phyloP scores from a whole-genome alignment of 164 flowering plant genomes.

The Kingdonia uniflora region DNA sequence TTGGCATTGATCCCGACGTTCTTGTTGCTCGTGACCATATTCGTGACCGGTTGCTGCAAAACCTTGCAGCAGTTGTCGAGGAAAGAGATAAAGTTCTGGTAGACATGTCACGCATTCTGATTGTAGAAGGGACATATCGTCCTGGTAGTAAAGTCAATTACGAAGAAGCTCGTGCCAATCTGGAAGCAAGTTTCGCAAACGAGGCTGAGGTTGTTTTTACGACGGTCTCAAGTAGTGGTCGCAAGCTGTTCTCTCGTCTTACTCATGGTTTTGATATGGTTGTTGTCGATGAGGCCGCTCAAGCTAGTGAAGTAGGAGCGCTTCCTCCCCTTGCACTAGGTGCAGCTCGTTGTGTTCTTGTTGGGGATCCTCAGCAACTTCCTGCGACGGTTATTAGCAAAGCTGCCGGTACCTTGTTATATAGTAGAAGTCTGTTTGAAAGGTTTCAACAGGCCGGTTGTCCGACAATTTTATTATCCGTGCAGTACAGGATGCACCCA shows the following conservation, averaged over 20 bases:
- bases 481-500: constrained; percentile 97
- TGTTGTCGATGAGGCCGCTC: constrained; percentile 99
- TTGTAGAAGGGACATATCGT: constrained; percentile 45
- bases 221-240: constrained; percentile 94
- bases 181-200: constrained; percentile 97
- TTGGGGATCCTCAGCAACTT: constrained; percentile 99
- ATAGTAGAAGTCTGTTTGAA: constrained; percentile 94
- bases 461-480: constrained; percentile 87
- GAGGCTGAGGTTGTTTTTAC: constrained; percentile 99
- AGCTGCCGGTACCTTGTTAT: constrained; percentile 88
- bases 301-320: constrained; percentile 93
- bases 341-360: constrained; percentile 96
- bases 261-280: constrained; percentile 99
- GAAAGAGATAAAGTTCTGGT: constrained; percentile 78
- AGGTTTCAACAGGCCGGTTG: constrained; percentile 96
- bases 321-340: constrained; percentile 95
- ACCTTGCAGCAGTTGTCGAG: constrained; percentile 87
- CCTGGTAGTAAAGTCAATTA: constrained; percentile 55
- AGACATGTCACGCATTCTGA: constrained; percentile 78
- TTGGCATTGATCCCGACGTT: constrained; percentile 93
- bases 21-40: constrained; percentile 81
- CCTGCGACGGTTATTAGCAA: constrained; percentile 98
- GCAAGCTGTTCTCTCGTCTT: constrained; percentile 84
- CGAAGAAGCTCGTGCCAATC: constrained; percentile 89
- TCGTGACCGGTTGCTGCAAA: constrained; percentile 71